Conservation (phyloP, 768 basidiomycete species). For the Coprinopsis strossmayeri region DNA sequence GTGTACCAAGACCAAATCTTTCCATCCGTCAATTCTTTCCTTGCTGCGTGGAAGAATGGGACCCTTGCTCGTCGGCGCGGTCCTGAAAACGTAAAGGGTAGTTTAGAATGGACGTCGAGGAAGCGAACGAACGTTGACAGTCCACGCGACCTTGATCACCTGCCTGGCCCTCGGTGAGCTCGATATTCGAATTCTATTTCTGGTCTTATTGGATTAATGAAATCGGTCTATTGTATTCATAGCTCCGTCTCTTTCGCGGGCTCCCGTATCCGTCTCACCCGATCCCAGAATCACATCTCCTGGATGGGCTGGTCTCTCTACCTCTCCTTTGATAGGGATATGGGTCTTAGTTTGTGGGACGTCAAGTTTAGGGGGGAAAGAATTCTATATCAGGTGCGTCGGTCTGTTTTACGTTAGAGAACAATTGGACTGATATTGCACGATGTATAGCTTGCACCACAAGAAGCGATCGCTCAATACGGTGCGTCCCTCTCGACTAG, state of each 20-base stretch:
- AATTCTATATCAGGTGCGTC: constrained; percentile 50
- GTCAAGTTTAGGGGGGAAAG: constrained; percentile 50
- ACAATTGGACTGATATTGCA: background rate
- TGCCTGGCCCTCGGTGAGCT: constrained; percentile 60
- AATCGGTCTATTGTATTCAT: no score
- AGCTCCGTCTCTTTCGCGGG: constrained; percentile 58
- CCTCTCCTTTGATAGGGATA: constrained; percentile 58
- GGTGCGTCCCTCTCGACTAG: no score
- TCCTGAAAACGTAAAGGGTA: constrained; percentile 26
- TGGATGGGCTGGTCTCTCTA: constrained; percentile 68
- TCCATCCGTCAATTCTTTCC: constrained; percentile 37
- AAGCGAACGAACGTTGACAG: constrained; percentile 29
- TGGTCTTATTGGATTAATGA: no score
- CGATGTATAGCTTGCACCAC: constrained; percentile 41
- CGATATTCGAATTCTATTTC: no score
- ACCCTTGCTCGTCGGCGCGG: constrained; percentile 37
- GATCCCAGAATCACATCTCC: constrained; percentile 43
- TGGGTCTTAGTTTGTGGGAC: constrained; percentile 59
- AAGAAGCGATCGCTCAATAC: constrained; percentile 59
- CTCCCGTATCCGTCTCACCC: constrained; percentile 49
- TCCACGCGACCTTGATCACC: constrained; percentile 52
- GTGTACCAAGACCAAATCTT: constrained; percentile 60
- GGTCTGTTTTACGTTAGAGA: background rate
- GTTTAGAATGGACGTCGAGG: constrained; percentile 36
- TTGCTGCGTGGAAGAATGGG: constrained; percentile 46